These are phyloP conservation scores for Pulveroboletus frians DNA, from an alignment of 768 basidiomycete genomes.

Conservation along the genomic window DNA sequence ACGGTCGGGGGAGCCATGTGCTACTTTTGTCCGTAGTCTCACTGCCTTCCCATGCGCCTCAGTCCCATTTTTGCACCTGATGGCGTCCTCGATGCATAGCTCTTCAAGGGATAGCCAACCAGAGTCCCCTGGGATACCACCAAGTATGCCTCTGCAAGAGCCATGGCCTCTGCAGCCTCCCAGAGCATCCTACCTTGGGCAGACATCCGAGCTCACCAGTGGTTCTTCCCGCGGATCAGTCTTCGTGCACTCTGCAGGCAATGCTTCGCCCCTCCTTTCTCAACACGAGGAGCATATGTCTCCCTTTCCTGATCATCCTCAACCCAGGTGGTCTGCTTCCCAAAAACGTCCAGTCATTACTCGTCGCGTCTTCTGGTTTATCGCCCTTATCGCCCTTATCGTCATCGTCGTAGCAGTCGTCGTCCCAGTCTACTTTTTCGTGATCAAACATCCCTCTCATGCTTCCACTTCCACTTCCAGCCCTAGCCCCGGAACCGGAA, in stretches of 20 bases:
- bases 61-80: neutral
- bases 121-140: constrained; percentile 7
- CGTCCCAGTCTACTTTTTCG: constrained; percentile 37
- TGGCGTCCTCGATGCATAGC: constrained; percentile 5
- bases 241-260: constrained; percentile 15
- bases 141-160: constrained; percentile 10
- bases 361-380: constrained; percentile 26
- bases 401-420: constrained; percentile 36
- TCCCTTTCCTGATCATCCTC: neutral
- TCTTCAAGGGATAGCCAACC: constrained; percentile 18
- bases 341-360: constrained; percentile 16
- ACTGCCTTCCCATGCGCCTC: neutral
- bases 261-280: constrained; percentile 23
- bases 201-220: constrained; percentile 14
- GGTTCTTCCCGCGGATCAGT: constrained; percentile 22
- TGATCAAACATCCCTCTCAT: constrained; percentile 20
- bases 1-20: neutral
- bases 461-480: neutral
- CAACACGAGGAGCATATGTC: constrained; percentile 13
- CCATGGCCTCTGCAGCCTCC: constrained; percentile 12
- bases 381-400: constrained; percentile 25
- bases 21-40: neutral
- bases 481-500: neutral
- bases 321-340: neutral
- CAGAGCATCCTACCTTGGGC: constrained; percentile 25